Percentiles rank a stretch among this genome's conserved stretches.
Conservation (phyloP, 306 rosid genomes). For the Acacia confusa region DNA sequence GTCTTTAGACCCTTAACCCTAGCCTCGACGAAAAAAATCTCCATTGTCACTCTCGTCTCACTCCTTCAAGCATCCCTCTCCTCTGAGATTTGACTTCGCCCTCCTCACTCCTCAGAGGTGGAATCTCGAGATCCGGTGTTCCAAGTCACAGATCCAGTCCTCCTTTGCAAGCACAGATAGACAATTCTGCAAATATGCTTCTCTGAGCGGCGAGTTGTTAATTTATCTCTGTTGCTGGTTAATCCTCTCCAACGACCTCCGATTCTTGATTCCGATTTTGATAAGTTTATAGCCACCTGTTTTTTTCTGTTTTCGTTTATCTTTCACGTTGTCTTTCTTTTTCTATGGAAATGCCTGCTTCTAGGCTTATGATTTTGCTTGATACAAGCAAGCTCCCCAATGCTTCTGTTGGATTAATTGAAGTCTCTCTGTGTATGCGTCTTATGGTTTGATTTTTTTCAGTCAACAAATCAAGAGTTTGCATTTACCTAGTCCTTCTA, state of each 20-base stretch:
- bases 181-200: no score
- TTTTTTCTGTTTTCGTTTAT: conserved; percentile 22
- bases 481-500: not conserved
- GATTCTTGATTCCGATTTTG: conserved; percentile 33
- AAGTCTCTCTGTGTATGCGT: not conserved
- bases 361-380: conserved; percentile 22
- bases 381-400: not conserved
- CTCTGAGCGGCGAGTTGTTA: not conserved
- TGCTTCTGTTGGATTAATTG: not conserved
- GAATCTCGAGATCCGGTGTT: no score
- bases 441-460: not conserved
- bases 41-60: no score
- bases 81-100: no score
- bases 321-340: not conserved
- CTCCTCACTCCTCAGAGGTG: no score
- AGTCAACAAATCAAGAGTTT: not conserved
- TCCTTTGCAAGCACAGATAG: no score
- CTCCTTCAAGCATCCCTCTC: no score
- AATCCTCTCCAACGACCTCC: not conserved
- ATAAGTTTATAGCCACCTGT: conserved; percentile 27
- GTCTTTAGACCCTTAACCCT: no score
- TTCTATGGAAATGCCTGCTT: not conserved
- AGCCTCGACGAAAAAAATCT: no score
- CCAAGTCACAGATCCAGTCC: no score
- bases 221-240: not conserved